These are phyloP conservation scores for Neoboletus brunneissimus DNA, from an alignment of 768 basidiomycete species.

Conservation along the genomic window DNA sequence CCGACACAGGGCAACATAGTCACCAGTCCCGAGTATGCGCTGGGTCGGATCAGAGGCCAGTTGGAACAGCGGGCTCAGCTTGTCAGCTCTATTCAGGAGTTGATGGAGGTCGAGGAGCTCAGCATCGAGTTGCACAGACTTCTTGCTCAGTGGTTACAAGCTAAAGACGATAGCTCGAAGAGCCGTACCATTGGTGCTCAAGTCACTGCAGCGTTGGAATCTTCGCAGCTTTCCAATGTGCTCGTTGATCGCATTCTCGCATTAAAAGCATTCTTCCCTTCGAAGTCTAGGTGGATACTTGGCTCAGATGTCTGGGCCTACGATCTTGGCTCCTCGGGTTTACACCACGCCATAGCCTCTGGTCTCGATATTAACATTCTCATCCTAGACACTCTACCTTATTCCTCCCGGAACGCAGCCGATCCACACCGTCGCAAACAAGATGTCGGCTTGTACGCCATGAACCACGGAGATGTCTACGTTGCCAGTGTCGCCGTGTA, in stretches of 20 bases:
- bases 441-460: conserved; percentile 95
- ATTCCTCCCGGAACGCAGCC: conserved; percentile 67
- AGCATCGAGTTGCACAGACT: conserved; percentile 61
- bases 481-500: conserved; percentile 95
- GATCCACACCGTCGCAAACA: conserved; percentile 84
- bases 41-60: conserved; percentile 86
- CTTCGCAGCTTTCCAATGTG: conserved; percentile 37
- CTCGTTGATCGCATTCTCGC: conserved; percentile 56
- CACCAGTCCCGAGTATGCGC: conserved; percentile 91
- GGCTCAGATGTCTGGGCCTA: conserved; percentile 98
- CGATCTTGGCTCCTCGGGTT: conserved; percentile 91
- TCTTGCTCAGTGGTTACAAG: conserved; percentile 76
- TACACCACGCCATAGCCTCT: conserved; percentile 93
- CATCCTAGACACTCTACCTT: conserved; percentile 90
- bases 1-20: conserved; percentile 67
- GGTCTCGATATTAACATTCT: conserved; percentile 92
- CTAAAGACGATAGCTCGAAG: conserved; percentile 66
- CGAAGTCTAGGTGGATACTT: conserved; percentile 90
- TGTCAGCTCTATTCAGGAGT: conserved; percentile 56
- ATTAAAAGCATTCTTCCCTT: conserved; percentile 59
- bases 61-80: conserved; percentile 73
- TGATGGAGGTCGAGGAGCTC: conserved; percentile 53
- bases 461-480: conserved; percentile 97
- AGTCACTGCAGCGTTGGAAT: conserved; percentile 51
- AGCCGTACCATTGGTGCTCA: conserved; percentile 57